phyloP scores from a whole-genome alignment of 495 filamentous ascomycete genomes.

The Geopyxis carbonaria region DNA sequence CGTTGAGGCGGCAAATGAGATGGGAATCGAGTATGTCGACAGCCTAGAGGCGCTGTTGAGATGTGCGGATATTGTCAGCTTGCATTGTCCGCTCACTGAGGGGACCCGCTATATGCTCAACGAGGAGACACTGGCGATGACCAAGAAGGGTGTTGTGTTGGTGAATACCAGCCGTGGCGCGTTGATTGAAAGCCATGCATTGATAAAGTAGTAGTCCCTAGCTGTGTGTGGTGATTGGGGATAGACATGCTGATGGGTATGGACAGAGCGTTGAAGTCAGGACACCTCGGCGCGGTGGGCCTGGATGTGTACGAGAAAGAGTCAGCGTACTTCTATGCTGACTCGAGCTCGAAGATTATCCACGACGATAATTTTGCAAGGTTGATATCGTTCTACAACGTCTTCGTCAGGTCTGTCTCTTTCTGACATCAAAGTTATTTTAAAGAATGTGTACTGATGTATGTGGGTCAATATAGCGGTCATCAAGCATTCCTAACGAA shows the following conservation, averaged over 20 bases:
- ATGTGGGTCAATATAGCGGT: constrained; percentile 45
- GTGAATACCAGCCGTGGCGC: constrained; percentile 52
- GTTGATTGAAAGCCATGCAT: constrained; percentile 40
- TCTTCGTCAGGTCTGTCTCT: constrained; percentile 33
- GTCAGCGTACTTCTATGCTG: constrained; percentile 42
- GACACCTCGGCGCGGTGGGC: constrained; percentile 37
- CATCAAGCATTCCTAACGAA: constrained; percentile 57
- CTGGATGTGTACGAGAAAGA: constrained; percentile 43
- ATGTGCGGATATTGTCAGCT: constrained; percentile 40
- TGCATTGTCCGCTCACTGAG: constrained; percentile 49
- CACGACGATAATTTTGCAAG: constrained; percentile 51
- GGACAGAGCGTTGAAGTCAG: constrained; percentile 37
- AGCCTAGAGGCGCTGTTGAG: constrained; percentile 36
- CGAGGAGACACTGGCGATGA: constrained; percentile 32
- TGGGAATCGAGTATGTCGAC: constrained; percentile 35
- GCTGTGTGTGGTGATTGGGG: background rate
- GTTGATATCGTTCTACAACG: constrained; percentile 55
- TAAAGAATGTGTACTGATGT: constrained; percentile 30
- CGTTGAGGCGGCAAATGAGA: constrained; percentile 31
- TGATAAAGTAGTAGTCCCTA: constrained; percentile 29
- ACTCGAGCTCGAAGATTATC: constrained; percentile 50
- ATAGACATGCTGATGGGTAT: background rate
- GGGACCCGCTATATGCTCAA: constrained; percentile 46
- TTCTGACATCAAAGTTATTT: background rate
- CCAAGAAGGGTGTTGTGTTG: constrained; percentile 44